Evolutionary conservation across 331 rosid species (phyloP), one percentile per base, ranked within the genome.

Genomic region (Quercus tomentella): DNA sequence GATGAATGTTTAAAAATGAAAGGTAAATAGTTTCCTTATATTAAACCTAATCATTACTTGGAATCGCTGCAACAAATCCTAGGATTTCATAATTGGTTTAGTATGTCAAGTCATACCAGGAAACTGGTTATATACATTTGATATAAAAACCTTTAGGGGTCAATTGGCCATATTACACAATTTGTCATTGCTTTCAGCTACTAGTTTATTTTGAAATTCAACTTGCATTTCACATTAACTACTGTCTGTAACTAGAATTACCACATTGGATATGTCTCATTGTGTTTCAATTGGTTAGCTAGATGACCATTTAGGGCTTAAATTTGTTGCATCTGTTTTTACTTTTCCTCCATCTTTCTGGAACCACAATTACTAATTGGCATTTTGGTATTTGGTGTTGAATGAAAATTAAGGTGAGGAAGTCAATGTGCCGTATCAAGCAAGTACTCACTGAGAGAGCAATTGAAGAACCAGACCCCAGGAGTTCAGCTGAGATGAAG

Each of bases 361-460:
- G 16, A 26, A 68, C 63, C 18, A 9, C 25, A 4, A 37, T 54
- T 72, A 26, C 49, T 75, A 7, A 21, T 9, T 70, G 18, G 54
- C 67, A 56, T 30, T 17, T 21, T 12, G 72, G n/a, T n/a, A 9
- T 45, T 66, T 82, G 31, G 58, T 81, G 28, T 73, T 41, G 45
- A 60, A 43, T 17, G 28, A 61, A 45, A 41, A 31, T 56, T 80
- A 82, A 95, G 98, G 97, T 94, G 86, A 88, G 98, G 72, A 94
- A 89, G 91, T 90, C 98, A 22, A 90, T 94, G 98, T 94, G 98
- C 77, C 96, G 96, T 77, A 90, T 94, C 87, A 94, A 94, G 88
- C 98, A 94, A 0, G 96, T 94, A 45, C 97, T 92, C 62, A 94
- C 97, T 0, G 98, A 94, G 88, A 89, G 97, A 75, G 98, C 96